A percentile compares a stretch with the other conserved stretches of the same genome.
Conservation (phyloP, 73 alveolate genomes). For the Breviolum minutum region DNA sequence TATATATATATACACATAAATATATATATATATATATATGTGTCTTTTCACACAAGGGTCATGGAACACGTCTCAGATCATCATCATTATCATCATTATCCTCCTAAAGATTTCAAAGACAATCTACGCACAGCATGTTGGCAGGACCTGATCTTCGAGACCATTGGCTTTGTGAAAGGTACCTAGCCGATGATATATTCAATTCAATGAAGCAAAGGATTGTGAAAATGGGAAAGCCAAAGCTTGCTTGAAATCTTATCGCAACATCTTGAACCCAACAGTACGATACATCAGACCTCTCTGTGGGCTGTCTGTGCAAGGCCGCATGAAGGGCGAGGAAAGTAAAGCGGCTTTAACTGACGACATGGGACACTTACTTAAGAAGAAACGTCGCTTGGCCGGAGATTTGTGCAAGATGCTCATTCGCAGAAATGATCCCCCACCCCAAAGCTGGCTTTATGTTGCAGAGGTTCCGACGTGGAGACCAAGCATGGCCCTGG, state of each 20-base stretch:
- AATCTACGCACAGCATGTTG: no score
- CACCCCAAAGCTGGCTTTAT: not conserved
- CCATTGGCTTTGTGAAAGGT: conserved; percentile 48
- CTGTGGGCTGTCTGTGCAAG: not conserved
- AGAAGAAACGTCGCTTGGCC: conserved; percentile 54
- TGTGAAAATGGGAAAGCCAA: not conserved
- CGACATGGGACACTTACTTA: conserved; percentile 16
- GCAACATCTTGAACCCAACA: no score
- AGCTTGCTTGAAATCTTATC: not conserved
- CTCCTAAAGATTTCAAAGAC: not conserved
- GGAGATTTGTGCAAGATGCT: not conserved
- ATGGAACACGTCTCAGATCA: not conserved
- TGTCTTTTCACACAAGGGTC: no score
- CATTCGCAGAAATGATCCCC: not conserved
- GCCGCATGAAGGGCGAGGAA: conserved; percentile 40
- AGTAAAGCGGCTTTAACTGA: not conserved
- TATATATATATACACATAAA: no score
- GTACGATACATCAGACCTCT: not conserved
- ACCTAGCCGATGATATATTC: not conserved
- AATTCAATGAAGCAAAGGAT: not conserved
- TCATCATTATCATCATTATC: not conserved
- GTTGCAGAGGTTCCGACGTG: conserved; percentile 29
- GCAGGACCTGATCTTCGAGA: conserved; percentile 35
- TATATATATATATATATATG: no score
- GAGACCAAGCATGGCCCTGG: conserved; percentile 42